These are phyloP conservation scores for Paramecium primaurelia DNA, from an alignment of 73 alveolate species.

Conservation along the genomic window DNA sequence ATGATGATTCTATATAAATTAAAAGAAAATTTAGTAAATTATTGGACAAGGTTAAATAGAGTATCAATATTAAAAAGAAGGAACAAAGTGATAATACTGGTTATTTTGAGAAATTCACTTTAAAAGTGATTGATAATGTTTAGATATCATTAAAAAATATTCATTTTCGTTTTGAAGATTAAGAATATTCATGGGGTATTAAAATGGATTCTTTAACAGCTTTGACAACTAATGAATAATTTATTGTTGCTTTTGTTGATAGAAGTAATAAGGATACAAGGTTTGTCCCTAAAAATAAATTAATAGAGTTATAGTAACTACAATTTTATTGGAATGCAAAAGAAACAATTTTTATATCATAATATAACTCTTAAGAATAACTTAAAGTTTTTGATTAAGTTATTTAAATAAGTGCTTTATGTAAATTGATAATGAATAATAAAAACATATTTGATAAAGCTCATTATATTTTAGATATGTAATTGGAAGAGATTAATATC, in stretches of 20 bases:
- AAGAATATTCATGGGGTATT: conserved; percentile 81
- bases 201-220: conserved; percentile 84
- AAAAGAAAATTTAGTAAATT: conserved; percentile 49
- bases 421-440: not conserved
- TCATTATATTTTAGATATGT: not conserved
- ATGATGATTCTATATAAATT: conserved; percentile 60
- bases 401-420: conserved; percentile 5
- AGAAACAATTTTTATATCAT: not conserved
- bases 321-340: conserved; percentile 63
- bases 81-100: conserved; percentile 73
- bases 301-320: conserved; percentile 49
- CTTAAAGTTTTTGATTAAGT: not conserved
- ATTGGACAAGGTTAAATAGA: not conserved
- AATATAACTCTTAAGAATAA: not conserved
- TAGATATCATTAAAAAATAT: conserved; percentile 86
- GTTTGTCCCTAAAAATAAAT: conserved; percentile 62
- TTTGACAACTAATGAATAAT: conserved; percentile 82
- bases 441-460: not conserved
- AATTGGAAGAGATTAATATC: not conserved
- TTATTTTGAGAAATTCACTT: conserved; percentile 80
- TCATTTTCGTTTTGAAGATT: conserved; percentile 89
- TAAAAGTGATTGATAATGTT: conserved; percentile 90
- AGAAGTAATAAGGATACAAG: conserved; percentile 12
- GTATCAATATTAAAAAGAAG: not conserved
- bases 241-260: conserved; percentile 85